Base-by-base conservation (phyloP, 2,329 filamentous ascomycete species). In the Teratosphaeria gauchensis region DNA sequence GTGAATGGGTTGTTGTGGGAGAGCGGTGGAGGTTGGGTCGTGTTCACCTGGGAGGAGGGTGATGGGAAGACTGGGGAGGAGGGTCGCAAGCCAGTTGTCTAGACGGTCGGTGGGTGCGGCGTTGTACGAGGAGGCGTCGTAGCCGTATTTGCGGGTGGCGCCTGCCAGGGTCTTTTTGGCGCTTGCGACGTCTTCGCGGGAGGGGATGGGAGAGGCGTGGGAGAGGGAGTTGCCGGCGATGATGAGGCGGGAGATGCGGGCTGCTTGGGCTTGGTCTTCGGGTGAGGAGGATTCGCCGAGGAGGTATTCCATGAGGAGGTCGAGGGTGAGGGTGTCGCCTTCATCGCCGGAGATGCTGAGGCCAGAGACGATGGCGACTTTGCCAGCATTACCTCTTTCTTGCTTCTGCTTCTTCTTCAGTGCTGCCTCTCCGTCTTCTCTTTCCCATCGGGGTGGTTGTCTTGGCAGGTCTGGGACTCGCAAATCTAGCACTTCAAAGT, bases 1-100 rank as follows among this genome's bases (percentile, higher is more conserved):
- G 73, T 99, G 94, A 55, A 99, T 88, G 1, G 90, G 88, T 72
- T 97, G 94, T 70, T 99, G 94, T 0, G 94, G 94, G 31, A 96
- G 84, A 62, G 89, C 88, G 56, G 89, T 84, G 69, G 95, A 96
- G 55, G 94, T 91, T 0, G 94, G 92, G 72, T 99, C 95, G 33
- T 83, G 80, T 16, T 82, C 82, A 16, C 94, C 94, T 0, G 95
- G 90, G 62, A 99, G 82, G 19, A 99, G 77, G 0, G 94, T 99
- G 57, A 99, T 80, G 3, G 94, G 92, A 30, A 99, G 84, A 16
- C 87, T 88, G 1, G 92, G 91, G 2, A 99, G 83, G 12, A 99
- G 78, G 53, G 87, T 82, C 1, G 87, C 79, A 35, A 99, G 82
- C 72, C 96, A 94, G 5, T 83, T 80, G 76, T 99, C 94, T 35